phyloP scores from a whole-genome alignment of 495 filamentous ascomycete genomes.

The Annulohypoxylon stygium region DNA sequence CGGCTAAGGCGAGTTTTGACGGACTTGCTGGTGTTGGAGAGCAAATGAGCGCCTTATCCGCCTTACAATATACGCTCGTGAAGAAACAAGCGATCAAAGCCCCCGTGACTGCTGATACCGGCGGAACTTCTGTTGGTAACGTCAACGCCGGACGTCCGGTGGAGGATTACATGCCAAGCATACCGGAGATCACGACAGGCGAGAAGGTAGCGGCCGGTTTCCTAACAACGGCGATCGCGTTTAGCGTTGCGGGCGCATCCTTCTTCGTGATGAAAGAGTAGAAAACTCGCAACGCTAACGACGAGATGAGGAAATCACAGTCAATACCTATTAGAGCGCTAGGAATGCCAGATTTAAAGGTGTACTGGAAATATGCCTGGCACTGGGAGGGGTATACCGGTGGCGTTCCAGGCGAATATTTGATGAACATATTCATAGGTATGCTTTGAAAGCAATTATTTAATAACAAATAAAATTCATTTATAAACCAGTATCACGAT shows the following conservation, averaged over 20 bases:
- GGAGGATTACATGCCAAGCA: constrained; percentile 37
- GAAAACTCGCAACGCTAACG: constrained; percentile 10
- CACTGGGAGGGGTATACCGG: constrained; percentile 19
- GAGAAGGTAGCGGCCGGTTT: constrained; percentile 76
- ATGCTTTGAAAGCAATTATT: constrained; percentile 44
- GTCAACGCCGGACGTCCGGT: constrained; percentile 65
- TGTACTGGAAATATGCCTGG: constrained; percentile 28
- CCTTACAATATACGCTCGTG: constrained; percentile 74
- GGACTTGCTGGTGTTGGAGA: constrained; percentile 70
- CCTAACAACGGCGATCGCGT: constrained; percentile 69
- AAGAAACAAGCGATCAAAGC: constrained; percentile 52
- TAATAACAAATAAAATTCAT: constrained; percentile 7
- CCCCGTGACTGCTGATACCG: constrained; percentile 68
- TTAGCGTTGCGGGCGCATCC: constrained; percentile 64
- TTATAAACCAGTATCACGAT: neutral
- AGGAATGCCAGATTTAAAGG: constrained; percentile 14
- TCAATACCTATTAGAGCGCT: neutral
- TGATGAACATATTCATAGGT: constrained; percentile 25
- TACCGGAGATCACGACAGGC: constrained; percentile 62
- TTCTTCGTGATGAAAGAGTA: constrained; percentile 59
- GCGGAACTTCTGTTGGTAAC: constrained; percentile 76
- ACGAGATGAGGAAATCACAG: constrained; percentile 28
- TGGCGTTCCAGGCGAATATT: constrained; percentile 29
- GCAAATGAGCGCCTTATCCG: constrained; percentile 78
- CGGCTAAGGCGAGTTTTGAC: constrained; percentile 53